Evolutionary conservation across 331 rosid genomes (phyloP), one percentile per base, ranked within the genome.

Genomic region (Pyracantha coccinea): DNA sequence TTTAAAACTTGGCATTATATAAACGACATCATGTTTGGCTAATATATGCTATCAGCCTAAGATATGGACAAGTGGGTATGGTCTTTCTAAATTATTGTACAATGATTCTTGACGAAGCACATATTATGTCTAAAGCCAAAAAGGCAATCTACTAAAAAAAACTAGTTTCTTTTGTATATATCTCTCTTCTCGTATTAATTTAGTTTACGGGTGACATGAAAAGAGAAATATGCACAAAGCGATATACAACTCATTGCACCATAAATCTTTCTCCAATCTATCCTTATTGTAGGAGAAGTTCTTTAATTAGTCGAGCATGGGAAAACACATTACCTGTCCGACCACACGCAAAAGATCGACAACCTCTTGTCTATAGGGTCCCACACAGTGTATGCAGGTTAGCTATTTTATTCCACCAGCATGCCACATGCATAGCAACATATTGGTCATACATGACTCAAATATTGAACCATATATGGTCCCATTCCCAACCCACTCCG

Each of bases 351-450:
- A 38, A 38, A 10, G 1, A 38, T 4, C 45, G 45, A 38, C 14
- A 10, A 1, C 45, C 45, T 10, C 45, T 14, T 10, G 45, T 38
- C 0, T 38, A 38, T 10, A 38, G 63, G 61, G 85, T 82, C 83
- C 79, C 84, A 77, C 89, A 47, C 50, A 13, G 15, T 15, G 13
- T 57, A 2, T 29, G 9, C 20, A 50, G 2, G 38, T 35, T 57
- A 5, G 33, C 35, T 16, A 57, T 57, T 68, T 74, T 70, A 57
- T 65, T 52, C 62, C 70, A 58, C 67, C 35, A 58, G 24, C 76
- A 58, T 35, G 38, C 71, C 86, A 85, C 72, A 61, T 85, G 87
- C 78, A 69, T 59, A 24, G 57, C 81, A 61, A 69, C 53, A 29
- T 57, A 79, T 57, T 33, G 29, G 6, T 10, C 9, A 21, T 17